Base-by-base conservation (phyloP, 805 yeast genomes). In the Limtongia smithiae region DNA sequence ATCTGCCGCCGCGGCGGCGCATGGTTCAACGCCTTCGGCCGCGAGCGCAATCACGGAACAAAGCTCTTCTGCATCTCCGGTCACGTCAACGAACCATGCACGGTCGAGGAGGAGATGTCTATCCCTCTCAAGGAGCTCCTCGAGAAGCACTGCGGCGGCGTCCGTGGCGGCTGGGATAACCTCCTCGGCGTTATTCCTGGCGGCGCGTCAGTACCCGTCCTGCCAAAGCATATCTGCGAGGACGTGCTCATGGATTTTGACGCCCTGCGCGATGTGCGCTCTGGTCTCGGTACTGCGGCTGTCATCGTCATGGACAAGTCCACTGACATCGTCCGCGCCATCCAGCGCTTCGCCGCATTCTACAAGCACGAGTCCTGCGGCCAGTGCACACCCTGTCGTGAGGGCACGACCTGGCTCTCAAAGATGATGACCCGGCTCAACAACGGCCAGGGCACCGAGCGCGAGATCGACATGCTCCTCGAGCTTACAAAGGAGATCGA, bases 301-400 rank as follows among this genome's bases (percentile, higher is more conserved):
- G 95, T 87, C 50, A 87, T 87, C 67, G 95, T 87, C 54, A 81
- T 87, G 86, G 84, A 86, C 75, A 83, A 85, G 73, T 80, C 82
- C 62, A 84, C 94, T 33, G 95, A 87, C 67, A 80, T 87, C 46
- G 80, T 87, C 54, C 77, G 88, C 58, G 93, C 91, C 60, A 87
- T 87, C 66, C 94, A 87, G 70, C 78, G 95, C 69, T 79, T 87
- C 63, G 69, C 91, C 37, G 81, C 85, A 37, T 87, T 87, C 69
- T 87, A 85, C 74, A 85, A 83, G 73, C 95, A 87, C 71, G 95
- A 87, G 75, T 83, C 93, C 6, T 87, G 95, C 72, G 95, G 95
- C 51, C 95, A 87, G 72, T 87, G 95, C 74, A 87, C 95, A 3
- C 95, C 95, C 51, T 87, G 95, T 72, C 81, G 96, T 68, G 95